Percentiles rank a stretch among this genome's conserved stretches.
phyloP scores from a whole-genome alignment of 345 rosid species.

The Citrus glauca region DNA sequence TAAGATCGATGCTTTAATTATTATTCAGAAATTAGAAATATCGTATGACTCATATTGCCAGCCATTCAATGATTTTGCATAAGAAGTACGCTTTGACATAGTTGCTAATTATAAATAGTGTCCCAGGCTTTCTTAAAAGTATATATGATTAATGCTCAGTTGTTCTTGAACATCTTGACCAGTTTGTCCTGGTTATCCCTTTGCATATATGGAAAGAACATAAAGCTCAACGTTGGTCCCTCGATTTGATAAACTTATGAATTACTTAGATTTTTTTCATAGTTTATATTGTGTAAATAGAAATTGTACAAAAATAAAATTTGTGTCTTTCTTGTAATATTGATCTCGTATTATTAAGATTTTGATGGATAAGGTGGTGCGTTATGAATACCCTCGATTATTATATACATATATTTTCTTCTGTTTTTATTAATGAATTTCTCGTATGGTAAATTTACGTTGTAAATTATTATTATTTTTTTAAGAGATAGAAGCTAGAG shows the following conservation, averaged over 20 bases:
- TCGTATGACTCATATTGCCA: not conserved
- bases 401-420: too few species aligned
- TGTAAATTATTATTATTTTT: too few species aligned
- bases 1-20: not conserved
- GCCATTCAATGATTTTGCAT: not conserved
- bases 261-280: not conserved
- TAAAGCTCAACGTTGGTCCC: not conserved
- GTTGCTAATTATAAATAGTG: not conserved
- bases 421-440: too few species aligned
- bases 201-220: not conserved
- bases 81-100: not conserved
- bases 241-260: not conserved
- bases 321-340: too few species aligned
- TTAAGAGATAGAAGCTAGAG: not conserved
- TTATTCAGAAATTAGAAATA: not conserved
- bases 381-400: too few species aligned
- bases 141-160: not conserved
- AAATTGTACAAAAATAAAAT: too few species aligned
- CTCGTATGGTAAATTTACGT: too few species aligned
- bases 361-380: not conserved
- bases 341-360: not conserved
- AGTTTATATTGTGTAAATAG: too few species aligned
- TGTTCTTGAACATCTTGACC: constrained; percentile 10
- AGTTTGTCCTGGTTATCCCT: not conserved
- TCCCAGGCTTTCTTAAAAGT: constrained; percentile 1